Conservation (phyloP, 2,329 filamentous ascomycete genomes). For the Cryphonectria parasitica region DNA sequence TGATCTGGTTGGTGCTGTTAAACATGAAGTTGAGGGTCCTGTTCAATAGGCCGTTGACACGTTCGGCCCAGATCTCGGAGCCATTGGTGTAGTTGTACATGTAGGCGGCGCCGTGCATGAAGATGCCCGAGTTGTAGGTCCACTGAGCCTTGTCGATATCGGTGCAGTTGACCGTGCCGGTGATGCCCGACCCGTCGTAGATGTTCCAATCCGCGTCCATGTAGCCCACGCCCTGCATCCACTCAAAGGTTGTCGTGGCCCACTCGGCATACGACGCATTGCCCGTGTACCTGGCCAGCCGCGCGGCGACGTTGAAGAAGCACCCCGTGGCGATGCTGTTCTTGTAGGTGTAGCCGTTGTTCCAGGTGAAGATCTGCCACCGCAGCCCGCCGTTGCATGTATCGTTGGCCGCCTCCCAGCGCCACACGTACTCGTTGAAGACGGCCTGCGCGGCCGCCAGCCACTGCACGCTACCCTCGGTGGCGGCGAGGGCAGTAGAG, state of each 20-base stretch:
- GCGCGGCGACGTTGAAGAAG: constrained; percentile 65
- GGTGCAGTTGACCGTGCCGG: constrained; percentile 56
- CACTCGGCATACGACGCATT: constrained; percentile 65
- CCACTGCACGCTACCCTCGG: constrained; percentile 55
- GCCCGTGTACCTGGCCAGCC: constrained; percentile 70
- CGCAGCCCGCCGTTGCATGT: constrained; percentile 71
- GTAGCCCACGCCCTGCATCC: constrained; percentile 55
- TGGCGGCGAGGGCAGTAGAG: constrained; percentile 37
- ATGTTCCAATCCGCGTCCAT: constrained; percentile 61
- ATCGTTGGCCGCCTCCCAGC: constrained; percentile 61
- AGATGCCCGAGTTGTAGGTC: constrained; percentile 67
- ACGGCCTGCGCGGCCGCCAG: constrained; percentile 70
- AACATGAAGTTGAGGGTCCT: constrained; percentile 57
- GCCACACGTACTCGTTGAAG: constrained; percentile 62
- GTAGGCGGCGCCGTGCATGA: constrained; percentile 65
- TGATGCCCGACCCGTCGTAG: constrained; percentile 63
- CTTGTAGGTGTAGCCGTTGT: constrained; percentile 78
- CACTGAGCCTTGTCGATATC: constrained; percentile 64
- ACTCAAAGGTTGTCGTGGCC: constrained; percentile 62
- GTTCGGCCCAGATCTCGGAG: constrained; percentile 55
- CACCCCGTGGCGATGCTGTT: constrained; percentile 64
- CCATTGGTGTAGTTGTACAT: constrained; percentile 69
- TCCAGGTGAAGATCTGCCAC: constrained; percentile 78
- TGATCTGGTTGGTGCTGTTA: constrained; percentile 58
- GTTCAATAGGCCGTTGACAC: constrained; percentile 57